These are phyloP conservation scores for Lasiodiplodia citricola DNA, from an alignment of 2,329 filamentous ascomycete genomes.

Conservation along the genomic window DNA sequence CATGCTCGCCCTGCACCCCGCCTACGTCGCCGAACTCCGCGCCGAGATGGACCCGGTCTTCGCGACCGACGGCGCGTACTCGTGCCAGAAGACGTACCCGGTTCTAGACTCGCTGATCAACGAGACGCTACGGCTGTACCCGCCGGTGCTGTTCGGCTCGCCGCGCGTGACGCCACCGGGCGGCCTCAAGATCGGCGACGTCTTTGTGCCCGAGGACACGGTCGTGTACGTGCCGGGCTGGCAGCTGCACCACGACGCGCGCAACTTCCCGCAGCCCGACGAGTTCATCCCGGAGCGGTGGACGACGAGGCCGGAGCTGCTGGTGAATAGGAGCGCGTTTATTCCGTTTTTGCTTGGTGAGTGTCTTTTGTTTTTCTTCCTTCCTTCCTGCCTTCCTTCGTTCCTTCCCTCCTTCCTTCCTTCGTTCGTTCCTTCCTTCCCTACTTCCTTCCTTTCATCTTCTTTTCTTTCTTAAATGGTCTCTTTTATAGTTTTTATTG, in stretches of 20 bases:
- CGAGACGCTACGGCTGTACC: slow-evolving; percentile 48
- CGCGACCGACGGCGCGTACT: slow-evolving; percentile 33
- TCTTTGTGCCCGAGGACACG: slow-evolving; percentile 39
- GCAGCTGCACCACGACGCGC: slow-evolving; percentile 37
- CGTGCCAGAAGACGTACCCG: slow-evolving; percentile 32
- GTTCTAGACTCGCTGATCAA: slow-evolving; percentile 48
- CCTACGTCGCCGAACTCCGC: slow-evolving; percentile 39
- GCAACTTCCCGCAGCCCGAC: slow-evolving; percentile 29
- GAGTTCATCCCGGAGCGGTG: slow-evolving; percentile 40
- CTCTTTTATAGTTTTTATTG: background rate
- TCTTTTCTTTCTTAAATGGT: too few species aligned
- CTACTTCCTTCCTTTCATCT: too few species aligned
- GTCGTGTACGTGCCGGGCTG: slow-evolving; percentile 40
- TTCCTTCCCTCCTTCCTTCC: too few species aligned
- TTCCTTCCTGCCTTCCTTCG: background rate
- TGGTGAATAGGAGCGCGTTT: slow-evolving; percentile 3
- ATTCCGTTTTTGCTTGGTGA: slow-evolving; percentile 7
- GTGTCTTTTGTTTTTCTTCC: background rate
- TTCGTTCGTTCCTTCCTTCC: too few species aligned
- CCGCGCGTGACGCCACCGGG: slow-evolving; percentile 44
- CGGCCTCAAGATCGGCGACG: slow-evolving; percentile 45
- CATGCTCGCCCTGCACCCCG: slow-evolving; percentile 50
- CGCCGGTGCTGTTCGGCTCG: slow-evolving; percentile 45
- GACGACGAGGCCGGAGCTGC: slow-evolving; percentile 26
- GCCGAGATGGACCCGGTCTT: slow-evolving; percentile 43